Base-by-base conservation (phyloP, 441 rosid species). In the Euphorbia corollata region DNA sequence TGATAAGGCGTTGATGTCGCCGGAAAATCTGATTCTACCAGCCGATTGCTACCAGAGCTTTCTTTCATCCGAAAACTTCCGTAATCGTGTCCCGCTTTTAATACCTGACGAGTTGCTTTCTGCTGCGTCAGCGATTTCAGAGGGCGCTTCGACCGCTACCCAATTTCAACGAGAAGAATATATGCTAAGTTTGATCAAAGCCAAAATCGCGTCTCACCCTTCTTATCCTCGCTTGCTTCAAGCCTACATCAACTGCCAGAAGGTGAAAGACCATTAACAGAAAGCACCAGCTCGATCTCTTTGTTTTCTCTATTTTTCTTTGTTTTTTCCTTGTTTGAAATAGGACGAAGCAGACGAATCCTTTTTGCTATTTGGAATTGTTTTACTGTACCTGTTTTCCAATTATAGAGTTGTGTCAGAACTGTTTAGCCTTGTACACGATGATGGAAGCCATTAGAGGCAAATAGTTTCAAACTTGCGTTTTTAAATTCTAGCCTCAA, bases 241-340 rank as follows among this genome's bases (percentile, higher is more conserved):
- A 61, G 90, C 96, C 34, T 92, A 86, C 71, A 80, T 90, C 67
- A 92, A 92, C 69, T 92, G 98, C 78, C 98, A 92, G 73, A 91
- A 91, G 97, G 97, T 91, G 71, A 78, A 60, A 8, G 6, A 55
- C 59, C 22, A 16, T 55, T 36, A 16, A 39, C 6, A 58, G 18
- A 20, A 15, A 27, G 6, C 15, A 2, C 19, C n/a, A n/a, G 6
- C 36, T 2, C 2, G 36, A 22, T 55, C 59, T 55, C 4, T 22
- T n/a, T 62, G 6, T 53, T 39, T 19, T 69, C n/a, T 32, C 54
- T 47, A 4, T 27, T n/a, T n/a, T n/a, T n/a, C n/a, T n/a, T n/a
- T n/a, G n/a, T n/a, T n/a, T n/a, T n/a, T n/a, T n/a, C n/a, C n/a
- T n/a, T n/a, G n/a, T n/a, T n/a, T n/a, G n/a, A n/a, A n/a, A n/a